Base-by-base conservation (phyloP, 768 basidiomycete species). In the Pleurotus pulmonarius region DNA sequence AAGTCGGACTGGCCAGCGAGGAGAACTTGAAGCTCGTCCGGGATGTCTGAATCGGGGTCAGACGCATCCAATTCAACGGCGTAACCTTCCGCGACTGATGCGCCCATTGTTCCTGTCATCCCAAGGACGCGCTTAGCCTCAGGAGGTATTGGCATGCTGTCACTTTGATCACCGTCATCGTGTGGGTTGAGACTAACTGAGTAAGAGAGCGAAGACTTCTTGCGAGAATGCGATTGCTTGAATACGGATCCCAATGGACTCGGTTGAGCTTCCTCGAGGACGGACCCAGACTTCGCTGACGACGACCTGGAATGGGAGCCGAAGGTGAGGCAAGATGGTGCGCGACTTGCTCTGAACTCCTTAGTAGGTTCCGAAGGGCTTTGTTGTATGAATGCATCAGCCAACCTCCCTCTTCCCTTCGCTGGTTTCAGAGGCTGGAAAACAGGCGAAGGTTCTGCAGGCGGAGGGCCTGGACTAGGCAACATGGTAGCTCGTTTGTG, bases 41-140 rank as follows among this genome's bases (percentile, higher is more conserved):
- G 89, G n/a, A 92, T 88, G 62, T 93, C 89, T 1, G 85, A 88
- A 65, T 90, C 85, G 0, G 81, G 86, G 63, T 90, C 86, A 7
- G 80, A 81, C 2, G 71, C 75, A 38, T 86, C 80, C 6, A 79
- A 60, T 16, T 76, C 77, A 54, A 75, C 77, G 1, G 67, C 68
- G 49, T 78, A 78, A 24, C 63, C 71, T 20, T 78, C 78, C 3
- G 74, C 74, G 47, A 80, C 73, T 0, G 81, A 83, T 1, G 81
- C 81, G 8, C 88, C 88, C 73, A 90, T 79, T 0, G 87, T 90
- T 0, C 87, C 88, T 12, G 73, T 70, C 69, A 88, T 78, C 0
- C 87, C 85, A 15, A 89, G 70, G n/a, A 73, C 75, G 43, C 79
- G 79, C 61, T 82, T 77, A 16, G 76, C 75, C 53, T 83, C 80